These are phyloP conservation scores for Cladophialophora carrionii DNA, from an alignment of 2,329 filamentous ascomycete species.

Conservation along the genomic window DNA sequence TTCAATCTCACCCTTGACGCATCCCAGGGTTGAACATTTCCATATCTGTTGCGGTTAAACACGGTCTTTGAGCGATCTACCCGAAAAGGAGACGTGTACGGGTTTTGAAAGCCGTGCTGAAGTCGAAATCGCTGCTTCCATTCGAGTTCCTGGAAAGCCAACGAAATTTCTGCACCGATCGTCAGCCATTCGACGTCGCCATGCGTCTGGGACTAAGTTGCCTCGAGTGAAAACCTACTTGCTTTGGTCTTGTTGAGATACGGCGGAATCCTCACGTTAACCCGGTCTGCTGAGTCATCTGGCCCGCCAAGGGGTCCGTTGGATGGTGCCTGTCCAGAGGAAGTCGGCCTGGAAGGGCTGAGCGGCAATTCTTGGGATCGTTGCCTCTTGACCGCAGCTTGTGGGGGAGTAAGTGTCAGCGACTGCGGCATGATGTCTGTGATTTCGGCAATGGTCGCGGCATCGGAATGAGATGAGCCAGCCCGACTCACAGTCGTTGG, in stretches of 20 bases:
- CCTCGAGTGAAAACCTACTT: slow-evolving; percentile 28
- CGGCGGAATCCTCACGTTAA: slow-evolving; percentile 33
- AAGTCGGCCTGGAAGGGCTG: slow-evolving; percentile 14
- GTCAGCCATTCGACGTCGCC: neutral
- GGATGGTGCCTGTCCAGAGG: slow-evolving; percentile 20
- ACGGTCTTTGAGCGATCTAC: slow-evolving; percentile 62
- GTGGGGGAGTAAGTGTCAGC: slow-evolving; percentile 30
- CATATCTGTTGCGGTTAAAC: slow-evolving; percentile 75
- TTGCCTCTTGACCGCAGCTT: slow-evolving; percentile 33
- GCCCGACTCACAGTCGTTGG: slow-evolving; percentile 29
- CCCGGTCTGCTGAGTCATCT: slow-evolving; percentile 19
- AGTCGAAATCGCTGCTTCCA: slow-evolving; percentile 62
- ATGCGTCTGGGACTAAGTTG: neutral
- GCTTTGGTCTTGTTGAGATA: slow-evolving; percentile 36
- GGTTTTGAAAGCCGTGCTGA: slow-evolving; percentile 51
- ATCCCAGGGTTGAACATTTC: slow-evolving; percentile 87
- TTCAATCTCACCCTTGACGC: slow-evolving; percentile 80
- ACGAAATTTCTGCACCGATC: slow-evolving; percentile 55
- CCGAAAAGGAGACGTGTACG: slow-evolving; percentile 60
- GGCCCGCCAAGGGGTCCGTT: slow-evolving; percentile 16
- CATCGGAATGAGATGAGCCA: slow-evolving; percentile 35
- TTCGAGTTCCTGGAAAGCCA: slow-evolving; percentile 65
- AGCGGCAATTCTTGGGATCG: slow-evolving; percentile 31
- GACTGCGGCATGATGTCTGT: slow-evolving; percentile 37
- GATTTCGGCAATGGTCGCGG: slow-evolving; percentile 34